These are phyloP conservation scores for Plectosphaerella cucumerina DNA, from an alignment of 2,329 filamentous ascomycete genomes.

Conservation along the genomic window DNA sequence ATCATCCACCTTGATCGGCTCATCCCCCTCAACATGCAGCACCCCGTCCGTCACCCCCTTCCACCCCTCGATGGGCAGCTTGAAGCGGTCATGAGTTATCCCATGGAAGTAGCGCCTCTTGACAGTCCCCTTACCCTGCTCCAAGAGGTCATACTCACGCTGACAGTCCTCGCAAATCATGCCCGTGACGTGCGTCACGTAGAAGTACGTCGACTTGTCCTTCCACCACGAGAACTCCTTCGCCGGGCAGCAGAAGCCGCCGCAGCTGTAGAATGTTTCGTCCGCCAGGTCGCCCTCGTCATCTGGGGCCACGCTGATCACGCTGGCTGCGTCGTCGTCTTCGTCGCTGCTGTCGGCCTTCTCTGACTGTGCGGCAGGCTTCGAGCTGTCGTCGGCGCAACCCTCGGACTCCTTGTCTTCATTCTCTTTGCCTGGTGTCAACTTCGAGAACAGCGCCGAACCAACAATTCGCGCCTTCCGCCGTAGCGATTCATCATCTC, in stretches of 20 bases:
- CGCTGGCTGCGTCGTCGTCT: not conserved
- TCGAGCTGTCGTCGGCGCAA: not conserved
- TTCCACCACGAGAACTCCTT: slow-evolving; percentile 14
- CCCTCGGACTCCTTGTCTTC: no score
- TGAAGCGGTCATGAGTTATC: slow-evolving; percentile 15
- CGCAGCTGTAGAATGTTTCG: slow-evolving; percentile 3
- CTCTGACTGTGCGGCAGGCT: not conserved
- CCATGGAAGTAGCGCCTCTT: slow-evolving; percentile 10
- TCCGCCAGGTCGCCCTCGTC: slow-evolving; percentile 10
- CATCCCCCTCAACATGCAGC: slow-evolving; percentile 13
- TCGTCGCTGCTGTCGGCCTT: not conserved
- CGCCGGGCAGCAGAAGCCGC: slow-evolving; percentile 12
- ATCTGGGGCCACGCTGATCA: not conserved
- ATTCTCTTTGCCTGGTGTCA: slow-evolving; percentile 5
- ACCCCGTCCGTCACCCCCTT: slow-evolving; percentile 15
- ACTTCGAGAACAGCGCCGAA: slow-evolving; percentile 18
- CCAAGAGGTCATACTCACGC: slow-evolving; percentile 6
- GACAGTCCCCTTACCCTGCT: slow-evolving; percentile 3
- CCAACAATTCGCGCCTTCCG: slow-evolving; percentile 15
- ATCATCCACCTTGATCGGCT: slow-evolving; percentile 10
- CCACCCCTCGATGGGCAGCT: slow-evolving; percentile 17
- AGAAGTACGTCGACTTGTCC: slow-evolving; percentile 12
- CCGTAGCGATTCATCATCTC: slow-evolving; percentile 9
- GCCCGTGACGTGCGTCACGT: slow-evolving; percentile 12
- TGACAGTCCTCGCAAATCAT: slow-evolving; percentile 15